Evolutionary conservation across 306 rosid genomes (phyloP).

Genomic region (Dicorynia guianensis): DNA sequence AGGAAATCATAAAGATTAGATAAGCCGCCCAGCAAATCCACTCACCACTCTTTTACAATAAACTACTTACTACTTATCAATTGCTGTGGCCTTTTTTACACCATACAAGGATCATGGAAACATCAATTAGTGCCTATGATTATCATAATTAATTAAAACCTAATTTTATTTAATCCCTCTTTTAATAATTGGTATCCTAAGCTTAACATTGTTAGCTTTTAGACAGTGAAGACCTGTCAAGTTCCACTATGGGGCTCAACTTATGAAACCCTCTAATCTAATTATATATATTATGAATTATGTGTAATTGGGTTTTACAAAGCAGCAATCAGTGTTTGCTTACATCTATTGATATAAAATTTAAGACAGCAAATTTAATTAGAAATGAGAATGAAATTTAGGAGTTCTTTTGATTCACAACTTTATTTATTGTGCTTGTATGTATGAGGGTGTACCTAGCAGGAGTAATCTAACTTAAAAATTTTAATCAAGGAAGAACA

Average conservation of each 20-base stretch:
- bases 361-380: too few relatives aligned
- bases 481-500: too few relatives aligned
- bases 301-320: too few relatives aligned
- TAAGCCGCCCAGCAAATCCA: conserved; percentile 37
- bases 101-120: conserved; percentile 43
- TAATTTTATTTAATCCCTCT: conserved; percentile 32
- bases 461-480: too few relatives aligned
- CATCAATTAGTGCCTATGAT: conserved; percentile 55
- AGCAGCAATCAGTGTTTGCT: too few relatives aligned
- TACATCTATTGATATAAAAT: too few relatives aligned
- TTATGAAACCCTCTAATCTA: neutral
- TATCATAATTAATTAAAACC: conserved; percentile 38
- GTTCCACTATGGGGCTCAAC: conserved; percentile 26
- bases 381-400: too few relatives aligned
- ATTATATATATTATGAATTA: too few relatives aligned
- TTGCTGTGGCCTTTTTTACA: conserved; percentile 26
- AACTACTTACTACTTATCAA: conserved; percentile 28
- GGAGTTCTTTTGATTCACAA: too few relatives aligned
- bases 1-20: conserved; percentile 31
- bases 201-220: conserved; percentile 5
- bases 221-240: too few relatives aligned
- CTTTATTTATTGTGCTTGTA: too few relatives aligned
- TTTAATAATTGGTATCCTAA: conserved; percentile 44
- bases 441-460: too few relatives aligned
- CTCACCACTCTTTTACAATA: conserved; percentile 38